A percentile compares a stretch with the other conserved stretches of the same genome.
Conservation (phyloP, 805 yeast species). For the Saccharomycopsis amapae region DNA sequence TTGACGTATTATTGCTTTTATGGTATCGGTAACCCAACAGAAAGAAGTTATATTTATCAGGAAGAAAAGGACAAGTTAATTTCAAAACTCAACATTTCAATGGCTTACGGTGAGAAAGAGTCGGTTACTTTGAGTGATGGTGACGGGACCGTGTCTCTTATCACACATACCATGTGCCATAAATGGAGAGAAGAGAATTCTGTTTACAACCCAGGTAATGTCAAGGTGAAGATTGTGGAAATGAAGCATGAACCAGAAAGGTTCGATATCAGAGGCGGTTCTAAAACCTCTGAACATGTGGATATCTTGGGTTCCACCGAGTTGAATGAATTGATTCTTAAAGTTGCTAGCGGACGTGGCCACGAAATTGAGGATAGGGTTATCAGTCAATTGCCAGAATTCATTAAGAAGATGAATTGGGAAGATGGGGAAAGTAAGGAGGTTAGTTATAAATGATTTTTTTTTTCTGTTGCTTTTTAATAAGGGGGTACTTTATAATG, state of each 20-base stretch:
- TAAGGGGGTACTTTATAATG: no score
- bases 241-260: slow-evolving; percentile 89
- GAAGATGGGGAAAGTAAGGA: no score
- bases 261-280: slow-evolving; percentile 94
- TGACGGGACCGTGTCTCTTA: slow-evolving; percentile 87
- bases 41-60: slow-evolving; percentile 81
- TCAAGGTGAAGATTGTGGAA: slow-evolving; percentile 75
- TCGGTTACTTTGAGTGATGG: slow-evolving; percentile 86
- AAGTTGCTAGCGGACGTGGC: slow-evolving; percentile 79
- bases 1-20: slow-evolving; percentile 84
- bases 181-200: slow-evolving; percentile 67
- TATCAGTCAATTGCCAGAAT: slow-evolving; percentile 52
- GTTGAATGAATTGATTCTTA: slow-evolving; percentile 75
- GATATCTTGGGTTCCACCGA: slow-evolving; percentile 93
- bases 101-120: slow-evolving; percentile 52
- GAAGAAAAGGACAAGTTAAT: slow-evolving; percentile 51
- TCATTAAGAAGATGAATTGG: slow-evolving; percentile 48
- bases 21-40: slow-evolving; percentile 97
- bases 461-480: no score
- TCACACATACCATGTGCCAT: slow-evolving; percentile 87
- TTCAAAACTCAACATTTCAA: slow-evolving; percentile 57
- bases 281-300: slow-evolving; percentile 96
- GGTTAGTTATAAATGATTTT: no score
- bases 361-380: slow-evolving; percentile 53
- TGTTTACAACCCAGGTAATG: slow-evolving; percentile 72